Conservation (phyloP, 257 asterid genomes). For the Osmanthus fragrans region DNA sequence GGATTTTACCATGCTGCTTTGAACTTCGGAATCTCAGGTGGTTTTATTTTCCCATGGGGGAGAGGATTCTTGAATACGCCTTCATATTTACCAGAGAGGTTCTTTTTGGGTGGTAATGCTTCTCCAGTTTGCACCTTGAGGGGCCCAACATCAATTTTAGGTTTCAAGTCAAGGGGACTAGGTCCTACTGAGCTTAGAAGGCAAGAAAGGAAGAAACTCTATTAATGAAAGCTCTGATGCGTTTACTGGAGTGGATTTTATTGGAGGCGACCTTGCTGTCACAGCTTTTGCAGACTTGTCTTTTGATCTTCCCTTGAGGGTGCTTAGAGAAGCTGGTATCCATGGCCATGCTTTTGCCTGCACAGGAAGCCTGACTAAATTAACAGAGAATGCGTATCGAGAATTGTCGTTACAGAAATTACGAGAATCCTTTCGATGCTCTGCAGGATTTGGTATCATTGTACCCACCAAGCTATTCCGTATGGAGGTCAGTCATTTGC, state of each 20-base stretch:
- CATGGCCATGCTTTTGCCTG: slow-evolving; percentile 91
- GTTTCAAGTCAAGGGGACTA: slow-evolving; percentile 88
- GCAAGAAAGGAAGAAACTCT: slow-evolving; percentile 43
- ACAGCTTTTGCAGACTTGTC: slow-evolving; percentile 94
- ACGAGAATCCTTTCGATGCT: slow-evolving; percentile 72
- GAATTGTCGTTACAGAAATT: slow-evolving; percentile 58
- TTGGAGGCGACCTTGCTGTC: slow-evolving; percentile 94
- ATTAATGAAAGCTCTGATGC: slow-evolving; percentile 36
- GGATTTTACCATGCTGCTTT: slow-evolving; percentile 79
- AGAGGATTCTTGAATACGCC: slow-evolving; percentile 57
- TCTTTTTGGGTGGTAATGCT: slow-evolving; percentile 86
- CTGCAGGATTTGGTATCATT: slow-evolving; percentile 77
- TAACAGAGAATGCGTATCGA: slow-evolving; percentile 63
- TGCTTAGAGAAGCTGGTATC: slow-evolving; percentile 81
- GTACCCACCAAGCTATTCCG: slow-evolving; percentile 89
- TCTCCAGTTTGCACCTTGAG: slow-evolving; percentile 86
- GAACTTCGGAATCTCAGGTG: slow-evolving; percentile 80
- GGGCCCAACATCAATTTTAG: slow-evolving; percentile 81
- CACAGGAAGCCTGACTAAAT: slow-evolving; percentile 81
- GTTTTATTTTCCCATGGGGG: slow-evolving; percentile 86
- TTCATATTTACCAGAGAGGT: slow-evolving; percentile 74
- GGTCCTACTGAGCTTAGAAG: slow-evolving; percentile 95
- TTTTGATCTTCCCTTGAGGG: slow-evolving; percentile 85
- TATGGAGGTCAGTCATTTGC: slow-evolving; percentile 78
- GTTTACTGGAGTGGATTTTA: slow-evolving; percentile 56